These are phyloP conservation scores for Pluteus cervinus DNA, from an alignment of 768 basidiomycete species.

Conservation along the genomic window DNA sequence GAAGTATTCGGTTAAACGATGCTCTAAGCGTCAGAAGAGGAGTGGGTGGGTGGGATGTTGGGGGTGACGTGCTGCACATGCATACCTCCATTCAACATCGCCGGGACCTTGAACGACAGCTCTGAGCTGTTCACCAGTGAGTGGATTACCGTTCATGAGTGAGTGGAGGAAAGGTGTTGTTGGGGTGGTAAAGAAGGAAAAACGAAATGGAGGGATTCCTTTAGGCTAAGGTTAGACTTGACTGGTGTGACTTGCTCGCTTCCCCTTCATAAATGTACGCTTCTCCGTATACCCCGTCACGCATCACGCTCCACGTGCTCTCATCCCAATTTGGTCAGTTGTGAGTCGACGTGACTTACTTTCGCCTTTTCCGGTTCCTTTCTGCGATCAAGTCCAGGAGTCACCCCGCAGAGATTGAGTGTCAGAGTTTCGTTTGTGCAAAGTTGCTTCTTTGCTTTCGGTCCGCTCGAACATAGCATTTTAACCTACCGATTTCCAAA, in stretches of 20 bases:
- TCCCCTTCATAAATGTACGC: no score
- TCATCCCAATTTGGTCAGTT: not conserved
- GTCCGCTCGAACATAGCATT: not conserved
- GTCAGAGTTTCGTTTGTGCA: not conserved
- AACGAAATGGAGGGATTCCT: not conserved
- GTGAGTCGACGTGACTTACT: slow-evolving; percentile 2
- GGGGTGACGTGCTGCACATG: slow-evolving; percentile 7
- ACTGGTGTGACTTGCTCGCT: no score
- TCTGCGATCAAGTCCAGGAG: not conserved
- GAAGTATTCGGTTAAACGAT: not conserved
- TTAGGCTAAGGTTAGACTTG: no score
- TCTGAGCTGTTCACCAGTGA: slow-evolving; percentile 40
- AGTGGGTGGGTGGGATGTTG: not conserved
- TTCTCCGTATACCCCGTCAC: no score
- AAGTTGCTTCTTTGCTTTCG: no score
- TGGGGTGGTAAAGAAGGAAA: not conserved
- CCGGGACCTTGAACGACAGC: slow-evolving; percentile 72
- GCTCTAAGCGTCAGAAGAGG: not conserved
- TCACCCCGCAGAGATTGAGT: not conserved
- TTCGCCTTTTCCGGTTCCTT: not conserved
- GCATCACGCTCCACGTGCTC: no score
- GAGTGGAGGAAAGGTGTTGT: slow-evolving; percentile 9
- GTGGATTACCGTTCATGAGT: slow-evolving; percentile 9
- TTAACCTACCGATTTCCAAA: slow-evolving; percentile 1
- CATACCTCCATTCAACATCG: slow-evolving; percentile 81